Percentiles rank a stretch among this genome's conserved stretches.
phyloP scores from a whole-genome alignment of 78 protist species.

The Tieghemostelium lacteum region DNA sequence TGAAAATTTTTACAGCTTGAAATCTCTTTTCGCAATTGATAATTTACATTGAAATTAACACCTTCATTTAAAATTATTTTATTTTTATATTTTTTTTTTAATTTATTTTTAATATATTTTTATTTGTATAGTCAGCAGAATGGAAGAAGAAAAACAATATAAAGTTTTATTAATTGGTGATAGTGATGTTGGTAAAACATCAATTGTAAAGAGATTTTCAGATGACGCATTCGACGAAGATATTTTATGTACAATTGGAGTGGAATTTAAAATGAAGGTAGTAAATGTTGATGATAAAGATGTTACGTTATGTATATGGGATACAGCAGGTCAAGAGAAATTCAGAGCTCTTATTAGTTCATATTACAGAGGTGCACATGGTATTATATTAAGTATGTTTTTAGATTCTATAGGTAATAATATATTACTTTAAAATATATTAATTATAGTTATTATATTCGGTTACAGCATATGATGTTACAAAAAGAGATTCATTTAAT shows the following conservation, averaged over 20 bases:
- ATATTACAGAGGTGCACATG: slow-evolving; percentile 92
- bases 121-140: no score
- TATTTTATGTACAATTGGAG: slow-evolving; percentile 91
- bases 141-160: slow-evolving; percentile 49
- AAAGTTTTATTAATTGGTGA: slow-evolving; percentile 78
- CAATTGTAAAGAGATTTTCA: slow-evolving; percentile 87
- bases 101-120: no score
- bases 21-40: no score
- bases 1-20: no score
- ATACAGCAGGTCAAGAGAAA: slow-evolving; percentile 94
- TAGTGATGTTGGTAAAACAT: slow-evolving; percentile 90
- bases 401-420: background rate
- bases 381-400: slow-evolving; percentile 80
- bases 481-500: slow-evolving; percentile 82
- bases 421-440: background rate
- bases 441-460: background rate
- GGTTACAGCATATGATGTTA: slow-evolving; percentile 85
- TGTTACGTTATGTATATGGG: slow-evolving; percentile 92
- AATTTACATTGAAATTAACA: no score
- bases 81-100: no score
- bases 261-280: slow-evolving; percentile 90
- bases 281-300: slow-evolving; percentile 76
- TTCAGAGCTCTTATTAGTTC: slow-evolving; percentile 86
- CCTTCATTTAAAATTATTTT: no score
- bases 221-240: slow-evolving; percentile 87